A percentile compares a stretch with the other conserved stretches of the same genome.
Evolutionary conservation across 1,139 yeast species (phyloP).

Genomic region (Groenewaldozyma auringiensis): DNA sequence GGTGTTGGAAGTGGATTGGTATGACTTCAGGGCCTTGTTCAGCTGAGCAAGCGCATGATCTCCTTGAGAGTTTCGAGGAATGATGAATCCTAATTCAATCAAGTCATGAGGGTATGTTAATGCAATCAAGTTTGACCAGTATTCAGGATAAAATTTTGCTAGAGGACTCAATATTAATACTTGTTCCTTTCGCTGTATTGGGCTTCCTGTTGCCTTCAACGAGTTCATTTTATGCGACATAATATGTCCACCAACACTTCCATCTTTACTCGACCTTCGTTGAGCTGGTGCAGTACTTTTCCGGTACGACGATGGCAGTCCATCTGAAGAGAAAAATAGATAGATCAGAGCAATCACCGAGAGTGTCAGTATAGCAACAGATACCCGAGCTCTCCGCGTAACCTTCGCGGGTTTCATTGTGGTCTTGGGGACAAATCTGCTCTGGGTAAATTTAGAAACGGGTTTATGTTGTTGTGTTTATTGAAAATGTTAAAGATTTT

Average conservation of each 20-base stretch:
- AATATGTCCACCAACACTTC: conserved; percentile 42
- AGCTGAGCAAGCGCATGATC: conserved; percentile 64
- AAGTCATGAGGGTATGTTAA: conserved; percentile 77
- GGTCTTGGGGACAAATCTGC: not conserved
- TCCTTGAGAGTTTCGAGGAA: conserved; percentile 76
- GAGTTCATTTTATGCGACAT: conserved; percentile 78
- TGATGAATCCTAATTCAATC: conserved; percentile 81
- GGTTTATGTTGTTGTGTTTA: not conserved
- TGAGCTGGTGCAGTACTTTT: not conserved
- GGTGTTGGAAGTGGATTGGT: conserved; percentile 51
- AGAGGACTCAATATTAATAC: conserved; percentile 82
- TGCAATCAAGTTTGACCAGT: conserved; percentile 75
- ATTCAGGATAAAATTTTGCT: conserved; percentile 72
- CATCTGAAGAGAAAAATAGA: conserved; percentile 10
- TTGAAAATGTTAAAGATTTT: not conserved
- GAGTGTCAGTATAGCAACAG: conserved; percentile 8
- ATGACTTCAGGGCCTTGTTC: conserved; percentile 65
- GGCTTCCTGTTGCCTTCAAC: conserved; percentile 59
- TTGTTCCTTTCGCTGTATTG: conserved; percentile 68
- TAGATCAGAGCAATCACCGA: conserved; percentile 13
- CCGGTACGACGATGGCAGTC: conserved; percentile 1
- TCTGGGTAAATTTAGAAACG: not conserved
- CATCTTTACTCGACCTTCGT: conserved; percentile 19
- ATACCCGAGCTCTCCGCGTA: not conserved
- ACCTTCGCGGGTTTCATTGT: conserved; percentile 1